Percentiles rank a stretch among this genome's conserved stretches.
phyloP scores from a whole-genome alignment of 345 rosid species.

The rapeseed (Brassica napus) region DNA sequence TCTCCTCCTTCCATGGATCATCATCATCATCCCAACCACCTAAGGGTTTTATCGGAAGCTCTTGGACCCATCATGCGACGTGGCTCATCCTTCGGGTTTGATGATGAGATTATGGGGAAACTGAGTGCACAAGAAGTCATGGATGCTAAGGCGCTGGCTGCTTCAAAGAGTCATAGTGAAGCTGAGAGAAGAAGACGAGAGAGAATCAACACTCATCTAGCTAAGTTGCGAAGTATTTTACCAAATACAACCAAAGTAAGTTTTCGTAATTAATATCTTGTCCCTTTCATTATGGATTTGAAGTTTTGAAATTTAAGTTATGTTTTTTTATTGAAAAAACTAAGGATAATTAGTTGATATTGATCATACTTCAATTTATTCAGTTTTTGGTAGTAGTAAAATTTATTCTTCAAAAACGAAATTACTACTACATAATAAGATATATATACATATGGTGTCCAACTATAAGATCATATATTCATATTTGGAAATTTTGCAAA shows the following conservation, averaged over 20 bases:
- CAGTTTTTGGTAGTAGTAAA: background rate
- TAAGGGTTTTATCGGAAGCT: slow-evolving; percentile 74
- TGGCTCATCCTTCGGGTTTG: slow-evolving; percentile 67
- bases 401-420: background rate
- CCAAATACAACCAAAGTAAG: slow-evolving; percentile 99
- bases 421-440: background rate
- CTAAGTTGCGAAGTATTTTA: slow-evolving; percentile 84
- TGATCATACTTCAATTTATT: background rate
- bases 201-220: slow-evolving; percentile 92
- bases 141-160: slow-evolving; percentile 99
- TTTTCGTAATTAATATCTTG: background rate
- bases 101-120: slow-evolving; percentile 70
- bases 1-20: slow-evolving; percentile 46
- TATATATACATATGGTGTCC: background rate
- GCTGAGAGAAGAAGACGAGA: slow-evolving; percentile 97
- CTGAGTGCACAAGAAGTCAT: slow-evolving; percentile 91
- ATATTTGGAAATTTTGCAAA: background rate
- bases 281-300: background rate
- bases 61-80: slow-evolving; percentile 69
- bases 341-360: background rate
- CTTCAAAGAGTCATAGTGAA: slow-evolving; percentile 95
- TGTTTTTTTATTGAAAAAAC: background rate
- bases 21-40: slow-evolving; percentile 52
- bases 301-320: background rate
- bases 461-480: background rate